These are phyloP conservation scores for Neospora caninum DNA, from an alignment of 169 alveolate species.

Conservation along the genomic window DNA sequence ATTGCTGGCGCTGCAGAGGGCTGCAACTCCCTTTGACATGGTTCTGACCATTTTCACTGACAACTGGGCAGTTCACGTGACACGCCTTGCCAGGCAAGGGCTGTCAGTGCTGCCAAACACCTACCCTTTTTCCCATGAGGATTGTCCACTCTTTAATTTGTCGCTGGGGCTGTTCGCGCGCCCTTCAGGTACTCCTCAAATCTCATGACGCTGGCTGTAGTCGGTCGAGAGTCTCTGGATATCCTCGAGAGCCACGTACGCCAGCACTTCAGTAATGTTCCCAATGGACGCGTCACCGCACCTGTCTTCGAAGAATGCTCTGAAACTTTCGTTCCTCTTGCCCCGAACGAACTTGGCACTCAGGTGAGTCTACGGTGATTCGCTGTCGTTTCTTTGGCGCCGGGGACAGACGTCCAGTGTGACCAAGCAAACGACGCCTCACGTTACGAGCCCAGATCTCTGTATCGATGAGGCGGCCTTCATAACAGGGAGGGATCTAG, in stretches of 20 bases:
- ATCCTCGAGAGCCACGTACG: neutral
- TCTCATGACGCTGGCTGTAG: constrained; percentile 74
- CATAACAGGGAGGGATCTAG: no score
- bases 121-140: no score
- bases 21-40: neutral
- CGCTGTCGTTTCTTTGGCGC: constrained; percentile 4
- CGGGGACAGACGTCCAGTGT: neutral
- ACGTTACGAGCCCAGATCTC: neutral
- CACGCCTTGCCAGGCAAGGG: no score
- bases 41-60: no score
- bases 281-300: neutral
- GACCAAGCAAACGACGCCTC: neutral
- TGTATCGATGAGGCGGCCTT: neutral
- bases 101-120: no score
- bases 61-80: no score
- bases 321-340: constrained; percentile 42
- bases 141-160: neutral
- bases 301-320: constrained; percentile 50
- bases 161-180: neutral
- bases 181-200: constrained; percentile 74
- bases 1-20: neutral
- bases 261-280: constrained; percentile 62
- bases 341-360: constrained; percentile 77
- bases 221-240: constrained; percentile 30
- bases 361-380: constrained; percentile 79